Evolutionary conservation across 202 grass and related monocot species (phyloP).

Genomic region (Zoysia matrella): DNA sequence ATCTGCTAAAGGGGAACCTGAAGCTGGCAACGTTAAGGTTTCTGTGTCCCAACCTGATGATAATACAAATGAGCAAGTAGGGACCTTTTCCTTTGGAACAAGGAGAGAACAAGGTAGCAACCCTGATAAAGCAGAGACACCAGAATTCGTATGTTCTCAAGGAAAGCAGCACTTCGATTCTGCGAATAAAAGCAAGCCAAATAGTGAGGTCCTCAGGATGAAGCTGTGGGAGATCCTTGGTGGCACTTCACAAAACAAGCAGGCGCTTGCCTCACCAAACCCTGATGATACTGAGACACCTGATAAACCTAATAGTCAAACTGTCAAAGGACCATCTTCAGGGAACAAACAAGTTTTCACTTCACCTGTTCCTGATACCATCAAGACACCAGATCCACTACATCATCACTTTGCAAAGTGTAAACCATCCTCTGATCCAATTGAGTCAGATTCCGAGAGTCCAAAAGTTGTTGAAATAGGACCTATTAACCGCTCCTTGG

Average conservation of each 20-base stretch:
- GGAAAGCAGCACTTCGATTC: not conserved
- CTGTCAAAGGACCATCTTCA: slow-evolving; percentile 36
- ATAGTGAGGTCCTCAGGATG: slow-evolving; percentile 65
- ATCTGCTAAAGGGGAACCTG: too few species aligned
- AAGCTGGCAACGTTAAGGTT: too few species aligned
- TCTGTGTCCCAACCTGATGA: too few species aligned
- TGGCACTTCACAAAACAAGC: too few species aligned
- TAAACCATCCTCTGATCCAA: slow-evolving; percentile 73
- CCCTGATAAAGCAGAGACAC: too few species aligned
- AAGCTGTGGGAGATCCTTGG: slow-evolving; percentile 84
- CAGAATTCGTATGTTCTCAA: too few species aligned
- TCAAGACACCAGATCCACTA: slow-evolving; percentile 59
- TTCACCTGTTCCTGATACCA: slow-evolving; percentile 52
- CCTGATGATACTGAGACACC: too few species aligned
- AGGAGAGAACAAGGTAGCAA: too few species aligned
- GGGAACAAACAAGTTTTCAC: slow-evolving; percentile 39
- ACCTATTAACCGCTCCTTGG: slow-evolving; percentile 64
- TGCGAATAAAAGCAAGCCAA: slow-evolving; percentile 51
- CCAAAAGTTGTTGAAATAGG: slow-evolving; percentile 65
- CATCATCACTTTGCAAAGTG: slow-evolving; percentile 52
- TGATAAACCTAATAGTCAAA: too few species aligned
- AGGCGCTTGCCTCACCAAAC: too few species aligned
- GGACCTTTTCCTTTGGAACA: too few species aligned
- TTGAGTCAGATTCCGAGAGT: slow-evolving; percentile 86
- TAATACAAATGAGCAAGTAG: too few species aligned